A percentile compares a stretch with the other conserved stretches of the same genome.
These are phyloP conservation scores for Trichophyton equinum DNA, from an alignment of 2,329 filamentous ascomycete species.

Conservation along the genomic window DNA sequence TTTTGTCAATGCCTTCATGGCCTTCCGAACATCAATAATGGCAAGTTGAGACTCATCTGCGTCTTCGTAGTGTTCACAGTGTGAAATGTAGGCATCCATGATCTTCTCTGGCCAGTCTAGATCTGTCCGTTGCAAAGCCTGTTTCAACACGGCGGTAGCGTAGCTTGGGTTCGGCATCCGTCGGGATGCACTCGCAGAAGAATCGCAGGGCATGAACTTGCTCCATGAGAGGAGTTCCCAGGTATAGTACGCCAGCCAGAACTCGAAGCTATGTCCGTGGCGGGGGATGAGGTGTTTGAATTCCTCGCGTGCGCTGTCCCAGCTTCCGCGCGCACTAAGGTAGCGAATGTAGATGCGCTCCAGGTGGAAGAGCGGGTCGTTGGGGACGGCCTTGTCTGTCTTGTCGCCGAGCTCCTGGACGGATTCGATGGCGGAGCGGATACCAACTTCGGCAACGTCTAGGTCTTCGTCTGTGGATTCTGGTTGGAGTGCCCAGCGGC, in stretches of 20 bases:
- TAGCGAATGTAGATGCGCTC: conserved; percentile 90
- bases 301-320: conserved; percentile 61
- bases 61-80: conserved; percentile 80
- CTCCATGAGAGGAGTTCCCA: conserved; percentile 76
- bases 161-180: conserved; percentile 54
- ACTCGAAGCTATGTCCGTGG: conserved; percentile 71
- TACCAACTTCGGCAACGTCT: conserved; percentile 80
- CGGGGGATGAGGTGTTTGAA: conserved; percentile 62
- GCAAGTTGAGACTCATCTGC: conserved; percentile 62
- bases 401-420: conserved; percentile 66
- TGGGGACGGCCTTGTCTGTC: conserved; percentile 63
- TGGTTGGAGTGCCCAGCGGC: conserved; percentile 66
- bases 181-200: conserved; percentile 40
- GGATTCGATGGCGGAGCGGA: conserved; percentile 74
- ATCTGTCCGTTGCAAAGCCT: conserved; percentile 47
- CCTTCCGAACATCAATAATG: conserved; percentile 59
- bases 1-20: conserved; percentile 49
- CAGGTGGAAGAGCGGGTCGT: conserved; percentile 79
- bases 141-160: conserved; percentile 64
- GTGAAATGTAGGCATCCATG: conserved; percentile 35
- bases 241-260: conserved; percentile 83
- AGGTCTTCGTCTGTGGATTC: conserved; percentile 67
- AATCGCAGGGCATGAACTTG: conserved; percentile 42
- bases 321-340: conserved; percentile 66
- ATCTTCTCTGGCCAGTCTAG: conserved; percentile 41